These are phyloP conservation scores for Chloris gayana DNA, from an alignment of 176 grass and related monocot species.

Conservation along the genomic window DNA sequence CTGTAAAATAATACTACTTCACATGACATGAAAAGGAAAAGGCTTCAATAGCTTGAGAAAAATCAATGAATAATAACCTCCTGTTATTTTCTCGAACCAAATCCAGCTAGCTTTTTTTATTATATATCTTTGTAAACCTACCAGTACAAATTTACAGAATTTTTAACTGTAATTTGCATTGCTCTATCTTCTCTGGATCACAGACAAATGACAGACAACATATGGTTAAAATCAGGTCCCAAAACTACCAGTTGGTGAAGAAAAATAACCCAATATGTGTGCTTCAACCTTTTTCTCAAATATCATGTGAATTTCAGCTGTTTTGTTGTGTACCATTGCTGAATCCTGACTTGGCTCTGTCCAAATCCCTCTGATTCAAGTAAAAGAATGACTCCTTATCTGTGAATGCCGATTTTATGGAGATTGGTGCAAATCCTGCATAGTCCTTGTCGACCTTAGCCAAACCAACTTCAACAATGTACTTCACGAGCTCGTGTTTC, in stretches of 20 bases:
- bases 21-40: too few species aligned
- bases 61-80: neutral
- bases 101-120: neutral
- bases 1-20: too few species aligned
- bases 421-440: constrained; percentile 69
- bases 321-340: constrained; percentile 6
- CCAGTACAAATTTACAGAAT: constrained; percentile 8
- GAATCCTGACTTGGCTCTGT: constrained; percentile 38
- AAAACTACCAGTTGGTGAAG: neutral
- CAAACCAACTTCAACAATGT: constrained; percentile 74
- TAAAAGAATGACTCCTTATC: constrained; percentile 59
- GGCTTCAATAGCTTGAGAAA: too few species aligned
- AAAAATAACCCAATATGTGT: constrained; percentile 21
- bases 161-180: constrained; percentile 21
- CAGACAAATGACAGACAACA: neutral
- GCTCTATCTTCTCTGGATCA: constrained; percentile 4
- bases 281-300: neutral
- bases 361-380: constrained; percentile 66
- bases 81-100: too few species aligned
- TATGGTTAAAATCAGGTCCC: constrained; percentile 6
- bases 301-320: neutral
- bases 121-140: neutral
- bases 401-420: constrained; percentile 74
- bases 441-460: constrained; percentile 71
- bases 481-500: constrained; percentile 81